Base-by-base conservation (phyloP, 169 alveolate genomes). In the Plasmodium inui region DNA sequence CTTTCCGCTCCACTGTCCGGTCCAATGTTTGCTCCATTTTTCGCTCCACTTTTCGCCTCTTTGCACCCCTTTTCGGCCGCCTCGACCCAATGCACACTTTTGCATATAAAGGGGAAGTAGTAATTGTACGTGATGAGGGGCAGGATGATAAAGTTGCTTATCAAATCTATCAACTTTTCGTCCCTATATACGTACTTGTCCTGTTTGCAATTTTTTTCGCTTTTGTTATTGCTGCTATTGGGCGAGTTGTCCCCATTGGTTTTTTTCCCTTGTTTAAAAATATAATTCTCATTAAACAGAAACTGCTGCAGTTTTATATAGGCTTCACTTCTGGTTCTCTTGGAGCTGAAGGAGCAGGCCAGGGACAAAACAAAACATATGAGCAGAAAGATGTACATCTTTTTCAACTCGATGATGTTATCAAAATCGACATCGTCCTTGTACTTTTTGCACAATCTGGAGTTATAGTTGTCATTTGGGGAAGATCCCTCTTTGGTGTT, bases 301-400 rank as follows among this genome's bases (percentile, higher is more conserved):
- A 91, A 91, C 46, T 91, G 92, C 53, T 91, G 95, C 37, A 91
- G 57, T 28, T 80, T 91, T 80, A 91, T 82, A 57, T 91, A 91
- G 14, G 95, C 92, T 91, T 91, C 95, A 82, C 92, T 91, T 41
- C 95, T 81, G 26, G 95, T 91, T 32, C 81, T 91, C 57, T 91
- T 91, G 22, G 95, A 91, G 72, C 95, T 91, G 55, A 91, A 91
- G 19, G 95, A 91, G 72, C 95, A 91, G 1, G 95, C 91, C 32
- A 91, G 26, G 14, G 95, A 91, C n/a, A 91, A 22, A 26, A 91
- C 90, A 91, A 91, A 91, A 44, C 95, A 91, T 2, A 90, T 91
- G 61, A 91, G 61, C 37, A 91, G 46, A 82, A 91, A 91, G 5
- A 91, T 91, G 37, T 91, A 82, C 92, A 82, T 70, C 71, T 91